Evolutionary conservation across 306 rosid genomes (phyloP).

Genomic region (Delonix regia): DNA sequence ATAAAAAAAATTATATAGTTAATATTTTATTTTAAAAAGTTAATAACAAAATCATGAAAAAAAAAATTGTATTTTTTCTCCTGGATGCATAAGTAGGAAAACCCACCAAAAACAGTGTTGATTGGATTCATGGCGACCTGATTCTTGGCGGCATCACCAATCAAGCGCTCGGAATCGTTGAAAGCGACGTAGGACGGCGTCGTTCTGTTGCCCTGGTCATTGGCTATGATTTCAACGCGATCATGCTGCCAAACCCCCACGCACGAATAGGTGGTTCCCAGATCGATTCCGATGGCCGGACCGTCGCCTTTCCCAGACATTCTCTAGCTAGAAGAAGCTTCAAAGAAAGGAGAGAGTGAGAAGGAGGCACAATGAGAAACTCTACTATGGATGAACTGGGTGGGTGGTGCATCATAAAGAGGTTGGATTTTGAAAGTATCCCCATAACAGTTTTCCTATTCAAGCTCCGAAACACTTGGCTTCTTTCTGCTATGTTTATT

Average conservation of each 20-base stretch:
- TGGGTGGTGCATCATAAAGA: background rate
- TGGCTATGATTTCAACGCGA: conserved; percentile 43
- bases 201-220: conserved; percentile 50
- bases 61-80: too few relatives aligned
- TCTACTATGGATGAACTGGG: background rate
- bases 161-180: conserved; percentile 3
- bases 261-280: background rate
- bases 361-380: background rate
- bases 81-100: background rate
- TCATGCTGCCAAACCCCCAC: conserved; percentile 44
- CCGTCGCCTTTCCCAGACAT: conserved; percentile 43
- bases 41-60: too few relatives aligned
- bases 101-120: conserved; percentile 51
- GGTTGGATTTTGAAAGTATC: too few relatives aligned
- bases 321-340: background rate
- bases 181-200: conserved; percentile 53
- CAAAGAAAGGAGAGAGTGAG: too few relatives aligned
- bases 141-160: conserved; percentile 46
- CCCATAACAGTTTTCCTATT: background rate
- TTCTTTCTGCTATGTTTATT: too few relatives aligned
- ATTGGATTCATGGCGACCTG: conserved; percentile 51
- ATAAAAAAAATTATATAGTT: too few relatives aligned
- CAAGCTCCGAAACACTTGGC: background rate
- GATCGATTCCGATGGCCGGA: background rate
- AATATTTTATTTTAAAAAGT: too few relatives aligned